Evolutionary conservation across 1,139 yeast species (phyloP).

Genomic region (Zhuliangozyma blackwelliae): DNA sequence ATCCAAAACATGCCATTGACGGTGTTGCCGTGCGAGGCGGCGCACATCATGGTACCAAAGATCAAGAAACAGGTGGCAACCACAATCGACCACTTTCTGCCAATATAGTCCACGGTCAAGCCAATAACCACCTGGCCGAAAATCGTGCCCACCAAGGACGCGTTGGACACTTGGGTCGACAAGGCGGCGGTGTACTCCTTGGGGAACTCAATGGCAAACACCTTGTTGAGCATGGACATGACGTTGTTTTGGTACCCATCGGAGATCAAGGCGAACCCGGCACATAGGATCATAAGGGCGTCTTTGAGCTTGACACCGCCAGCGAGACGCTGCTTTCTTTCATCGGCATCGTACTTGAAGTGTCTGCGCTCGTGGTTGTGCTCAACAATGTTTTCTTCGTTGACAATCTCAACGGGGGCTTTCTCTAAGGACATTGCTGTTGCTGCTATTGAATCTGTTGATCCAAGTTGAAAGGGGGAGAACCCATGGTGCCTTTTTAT

Average conservation of each 20-base stretch:
- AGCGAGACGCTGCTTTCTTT: conserved; percentile 27
- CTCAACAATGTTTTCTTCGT: too few species aligned
- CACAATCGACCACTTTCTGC: conserved; percentile 46
- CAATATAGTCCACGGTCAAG: conserved; percentile 40
- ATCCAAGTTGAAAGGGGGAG: not conserved
- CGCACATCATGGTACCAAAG: conserved; percentile 44
- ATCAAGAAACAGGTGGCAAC: conserved; percentile 42
- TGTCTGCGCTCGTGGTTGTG: conserved; percentile 5
- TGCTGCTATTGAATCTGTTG: too few species aligned
- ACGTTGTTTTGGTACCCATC: conserved; percentile 54
- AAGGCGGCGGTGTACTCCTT: conserved; percentile 28
- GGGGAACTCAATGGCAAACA: conserved; percentile 29
- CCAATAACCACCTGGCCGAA: conserved; percentile 48
- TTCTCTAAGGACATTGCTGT: too few species aligned
- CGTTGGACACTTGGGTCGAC: conserved; percentile 47
- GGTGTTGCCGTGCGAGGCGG: conserved; percentile 44
- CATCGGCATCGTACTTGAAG: conserved; percentile 32
- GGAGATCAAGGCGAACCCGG: conserved; percentile 50
- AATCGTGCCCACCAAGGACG: conserved; percentile 47
- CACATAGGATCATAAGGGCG: conserved; percentile 34
- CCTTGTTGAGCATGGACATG: conserved; percentile 43
- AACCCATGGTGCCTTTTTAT: not conserved
- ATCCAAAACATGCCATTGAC: conserved; percentile 60
- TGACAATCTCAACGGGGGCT: too few species aligned
- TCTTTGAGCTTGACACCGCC: conserved; percentile 28